Percentiles rank a stretch among this genome's conserved stretches.
Evolutionary conservation across 208 protist species (phyloP).

Genomic region (Crithidia acanthocephali): DNA sequence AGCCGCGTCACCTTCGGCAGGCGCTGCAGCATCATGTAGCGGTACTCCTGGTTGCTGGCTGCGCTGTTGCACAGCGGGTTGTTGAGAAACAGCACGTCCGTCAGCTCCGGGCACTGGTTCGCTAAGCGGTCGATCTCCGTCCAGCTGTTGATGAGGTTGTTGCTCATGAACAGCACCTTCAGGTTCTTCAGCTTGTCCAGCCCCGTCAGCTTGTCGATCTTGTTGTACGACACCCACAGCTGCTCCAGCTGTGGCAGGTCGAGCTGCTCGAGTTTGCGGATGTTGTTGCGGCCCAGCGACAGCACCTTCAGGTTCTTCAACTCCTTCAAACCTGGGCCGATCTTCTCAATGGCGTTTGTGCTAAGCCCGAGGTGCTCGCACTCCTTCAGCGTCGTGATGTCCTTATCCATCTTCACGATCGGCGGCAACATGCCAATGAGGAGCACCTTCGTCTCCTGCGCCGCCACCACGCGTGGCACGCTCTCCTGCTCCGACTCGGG

Average conservation of each 20-base stretch:
- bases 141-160: conserved; percentile 96
- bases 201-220: conserved; percentile 94
- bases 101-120: conserved; percentile 92
- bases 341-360: conserved; percentile 96
- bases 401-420: conserved; percentile 95
- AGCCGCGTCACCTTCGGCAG: conserved; percentile 87
- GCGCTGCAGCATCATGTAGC: conserved; percentile 87
- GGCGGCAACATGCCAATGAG: conserved; percentile 92
- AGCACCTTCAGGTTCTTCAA: conserved; percentile 93
- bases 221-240: conserved; percentile 97
- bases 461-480: conserved; percentile 71
- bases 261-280: conserved; percentile 96
- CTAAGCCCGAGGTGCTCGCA: conserved; percentile 93
- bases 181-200: conserved; percentile 95
- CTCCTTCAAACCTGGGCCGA: conserved; percentile 90
- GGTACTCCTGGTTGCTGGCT: conserved; percentile 80
- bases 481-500: conserved; percentile 60
- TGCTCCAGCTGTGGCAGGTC: conserved; percentile 94
- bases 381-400: conserved; percentile 84
- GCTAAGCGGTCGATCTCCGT: conserved; percentile 93
- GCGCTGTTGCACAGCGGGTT: conserved; percentile 92
- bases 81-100: conserved; percentile 93
- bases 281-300: conserved; percentile 94
- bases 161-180: conserved; percentile 93
- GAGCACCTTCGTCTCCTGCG: conserved; percentile 80